Base-by-base conservation (phyloP, 2,329 filamentous ascomycete species). In the Ceratocystis colombiana region DNA sequence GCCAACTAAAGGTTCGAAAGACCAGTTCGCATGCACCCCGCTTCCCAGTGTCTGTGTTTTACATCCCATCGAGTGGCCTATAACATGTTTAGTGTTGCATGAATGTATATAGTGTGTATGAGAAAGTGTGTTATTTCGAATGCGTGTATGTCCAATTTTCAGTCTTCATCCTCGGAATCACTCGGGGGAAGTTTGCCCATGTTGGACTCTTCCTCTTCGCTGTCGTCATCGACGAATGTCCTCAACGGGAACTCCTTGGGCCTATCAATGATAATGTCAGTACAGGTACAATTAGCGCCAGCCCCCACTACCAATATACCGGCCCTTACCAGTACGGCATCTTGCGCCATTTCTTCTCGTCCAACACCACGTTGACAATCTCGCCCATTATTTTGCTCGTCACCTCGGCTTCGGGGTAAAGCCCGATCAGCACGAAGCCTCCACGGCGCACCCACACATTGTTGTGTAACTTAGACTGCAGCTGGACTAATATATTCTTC, bases 381-480 rank as follows among this genome's bases (percentile, higher is more conserved):
- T 96, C 90, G 15, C 93, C 94, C 64, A 84, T 82, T 12, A 96
- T 83, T 74, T 90, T 91, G 71, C 90, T 90, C 57, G 88, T 86
- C 64, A 86, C 84, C 33, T 85, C 84, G 46, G 86, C 79, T 1
- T 82, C 79, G 37, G 81, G 80, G 28, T 84, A 87, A 17, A 79
- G 72, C 70, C 97, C 89, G 15, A 96, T 82, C 10, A 97, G 77
- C 37, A 96, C 91, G 75, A 87, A 97, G 0, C 90, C 90, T 37
- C 91, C 89, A 20, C 90, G 86, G 76, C 89, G 92, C 74, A 97
- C 88, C 89, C 90, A 97, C 69, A 97, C 90, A 1, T 90, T 94
- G 70, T 90, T 94, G 68, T 93, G 88, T 74, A 97, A 96, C 50
- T 86, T 85, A 30, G 90, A 79, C 8, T 89, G 88, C 22, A 99